A percentile compares a stretch with the other conserved stretches of the same genome.
Conservation (phyloP, 2,329 filamentous ascomycete genomes). For the Xylaria polymorpha region DNA sequence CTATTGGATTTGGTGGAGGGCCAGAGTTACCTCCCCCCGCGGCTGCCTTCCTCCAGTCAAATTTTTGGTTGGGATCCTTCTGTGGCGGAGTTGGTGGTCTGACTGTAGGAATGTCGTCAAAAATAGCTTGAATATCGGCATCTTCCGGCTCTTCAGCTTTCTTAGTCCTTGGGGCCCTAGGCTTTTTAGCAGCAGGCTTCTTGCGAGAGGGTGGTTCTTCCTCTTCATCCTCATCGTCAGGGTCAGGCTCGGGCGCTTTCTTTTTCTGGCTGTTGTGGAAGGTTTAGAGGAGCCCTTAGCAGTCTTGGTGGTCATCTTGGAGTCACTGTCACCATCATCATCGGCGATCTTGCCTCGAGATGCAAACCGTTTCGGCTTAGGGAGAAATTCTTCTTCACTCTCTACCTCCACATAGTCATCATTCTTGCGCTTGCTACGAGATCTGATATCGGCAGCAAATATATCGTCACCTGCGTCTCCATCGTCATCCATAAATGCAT, state of each 20-base stretch:
- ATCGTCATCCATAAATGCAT: slow-evolving; percentile 73
- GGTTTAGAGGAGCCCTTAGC: slow-evolving; percentile 48
- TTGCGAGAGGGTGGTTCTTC: slow-evolving; percentile 63
- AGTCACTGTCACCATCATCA: slow-evolving; percentile 47
- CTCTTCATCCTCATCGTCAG: slow-evolving; percentile 62
- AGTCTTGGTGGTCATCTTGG: slow-evolving; percentile 46
- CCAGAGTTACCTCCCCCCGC: slow-evolving; percentile 70
- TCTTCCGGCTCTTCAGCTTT: slow-evolving; percentile 75
- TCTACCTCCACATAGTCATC: slow-evolving; percentile 81
- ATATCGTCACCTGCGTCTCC: slow-evolving; percentile 84
- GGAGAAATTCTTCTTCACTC: slow-evolving; percentile 75
- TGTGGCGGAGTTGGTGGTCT: slow-evolving; percentile 85
- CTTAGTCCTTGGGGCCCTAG: slow-evolving; percentile 69
- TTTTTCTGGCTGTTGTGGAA: slow-evolving; percentile 59
- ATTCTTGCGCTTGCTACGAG: slow-evolving; percentile 72
- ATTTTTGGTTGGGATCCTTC: slow-evolving; percentile 76
- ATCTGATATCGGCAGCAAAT: slow-evolving; percentile 78
- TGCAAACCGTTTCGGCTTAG: slow-evolving; percentile 69
- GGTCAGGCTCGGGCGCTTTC: slow-evolving; percentile 67
- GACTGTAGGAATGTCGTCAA: slow-evolving; percentile 87
- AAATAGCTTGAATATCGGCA: slow-evolving; percentile 81
- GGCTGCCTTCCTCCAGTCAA: slow-evolving; percentile 76
- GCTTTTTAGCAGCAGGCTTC: slow-evolving; percentile 68
- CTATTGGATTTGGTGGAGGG: slow-evolving; percentile 71
- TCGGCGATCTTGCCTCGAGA: slow-evolving; percentile 55